Percentiles rank a stretch among this genome's conserved stretches.
Evolutionary conservation across 768 basidiomycete genomes (phyloP).

Genomic region (Amanita pseudoporphyria): DNA sequence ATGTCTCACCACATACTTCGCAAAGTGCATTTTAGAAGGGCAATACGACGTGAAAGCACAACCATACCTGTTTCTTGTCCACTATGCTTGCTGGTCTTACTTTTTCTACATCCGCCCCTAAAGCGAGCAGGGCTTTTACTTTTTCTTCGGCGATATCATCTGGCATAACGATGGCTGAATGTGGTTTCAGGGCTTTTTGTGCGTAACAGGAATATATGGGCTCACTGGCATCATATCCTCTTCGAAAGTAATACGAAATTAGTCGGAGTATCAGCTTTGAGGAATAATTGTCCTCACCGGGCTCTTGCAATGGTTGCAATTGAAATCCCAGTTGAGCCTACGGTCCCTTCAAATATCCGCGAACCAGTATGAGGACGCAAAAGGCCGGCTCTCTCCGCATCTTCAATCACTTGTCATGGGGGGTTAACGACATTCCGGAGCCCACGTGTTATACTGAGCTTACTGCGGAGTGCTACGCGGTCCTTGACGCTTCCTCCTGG

Average conservation of each 20-base stretch:
- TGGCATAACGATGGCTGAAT: constrained; percentile 72
- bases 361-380: constrained; percentile 83
- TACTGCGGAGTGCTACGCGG: constrained; percentile 89
- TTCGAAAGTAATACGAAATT: constrained; percentile 16
- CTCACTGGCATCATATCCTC: constrained; percentile 84
- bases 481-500: constrained; percentile 98
- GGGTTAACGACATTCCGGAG: background rate
- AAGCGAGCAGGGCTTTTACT: constrained; percentile 67
- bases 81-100: constrained; percentile 95
- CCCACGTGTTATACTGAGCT: constrained; percentile 12
- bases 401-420: constrained; percentile 68
- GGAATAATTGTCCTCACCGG: constrained; percentile 36
- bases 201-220: constrained; percentile 7
- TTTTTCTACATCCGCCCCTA: constrained; percentile 85
- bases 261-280: background rate
- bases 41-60: constrained; percentile 3
- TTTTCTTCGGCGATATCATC: constrained; percentile 91
- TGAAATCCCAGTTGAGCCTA: constrained; percentile 93
- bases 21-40: constrained; percentile 1
- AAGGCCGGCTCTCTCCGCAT: constrained; percentile 79
- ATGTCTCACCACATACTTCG: constrained; percentile 55
- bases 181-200: constrained; percentile 16
- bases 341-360: constrained; percentile 94
- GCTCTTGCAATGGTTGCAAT: constrained; percentile 89
- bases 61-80: constrained; percentile 82